Evolutionary conservation across 1,139 yeast genomes (phyloP), one percentile per base, ranked within the genome.

Genomic region (Pichia sp.): DNA sequence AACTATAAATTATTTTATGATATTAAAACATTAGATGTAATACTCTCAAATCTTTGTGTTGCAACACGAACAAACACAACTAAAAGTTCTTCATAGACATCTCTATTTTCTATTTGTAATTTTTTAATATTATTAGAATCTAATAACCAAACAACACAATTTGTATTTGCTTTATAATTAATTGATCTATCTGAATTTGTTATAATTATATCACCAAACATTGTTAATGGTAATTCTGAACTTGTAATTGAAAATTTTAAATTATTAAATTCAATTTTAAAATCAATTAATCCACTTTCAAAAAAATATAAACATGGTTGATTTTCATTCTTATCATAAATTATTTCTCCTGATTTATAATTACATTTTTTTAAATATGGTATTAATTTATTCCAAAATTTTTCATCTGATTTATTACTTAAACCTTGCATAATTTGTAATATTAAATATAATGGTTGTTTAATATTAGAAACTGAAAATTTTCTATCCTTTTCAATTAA

Each of bases 221-320:
- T 82, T 0, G 97, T 89, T 52, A 89, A 79, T n/a, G 96, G 95
- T 30, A 92, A 73, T 33, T 59, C 62, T 30, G 57, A 53, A 47
- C 90, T 77, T 20, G 87, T 82, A 50, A 92, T 92, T 47, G 75
- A 76, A 32, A 90, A 72, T 37, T 75, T 77, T 75, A 53, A 73
- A 73, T 53, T 74, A 71, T 55, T 51, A 54, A 63, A 57, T 11
- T 64, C 71, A 43, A 71, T 78, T 57, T 66, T 71, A 64, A 87
- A 79, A 36, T 83, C 74, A 37, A 92, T 70, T 35, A 87, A 70
- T 1, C 98, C 98, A 2, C 80, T 70, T 57, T 90, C 97, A 22
- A 92, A 82, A 22, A 86, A 62, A 59, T 84, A 83, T 51, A 90
- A 80, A 26, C 54, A 57, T 26, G 71, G 76, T 49, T 57, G 64